These are phyloP conservation scores for Aspergillus piperis DNA, from an alignment of 2,329 filamentous ascomycete genomes.

Conservation along the genomic window DNA sequence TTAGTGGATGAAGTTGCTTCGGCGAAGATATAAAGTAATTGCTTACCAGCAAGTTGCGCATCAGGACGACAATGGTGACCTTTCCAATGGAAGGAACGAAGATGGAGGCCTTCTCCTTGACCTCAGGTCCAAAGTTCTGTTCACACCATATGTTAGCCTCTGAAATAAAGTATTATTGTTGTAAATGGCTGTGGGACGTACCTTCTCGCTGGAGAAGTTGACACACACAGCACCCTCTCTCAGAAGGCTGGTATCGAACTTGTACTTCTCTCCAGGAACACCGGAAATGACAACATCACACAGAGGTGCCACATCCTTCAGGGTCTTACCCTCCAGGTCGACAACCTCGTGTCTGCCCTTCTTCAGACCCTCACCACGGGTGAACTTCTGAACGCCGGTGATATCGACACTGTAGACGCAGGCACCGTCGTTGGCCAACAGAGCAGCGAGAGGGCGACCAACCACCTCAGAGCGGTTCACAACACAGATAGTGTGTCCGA, in stretches of 20 bases:
- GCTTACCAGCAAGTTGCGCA: conserved; percentile 84
- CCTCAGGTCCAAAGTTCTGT: conserved; percentile 80
- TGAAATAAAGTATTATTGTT: not conserved
- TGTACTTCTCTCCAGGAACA: conserved; percentile 84
- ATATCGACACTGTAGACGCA: conserved; percentile 94
- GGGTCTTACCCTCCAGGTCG: conserved; percentile 75
- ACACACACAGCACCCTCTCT: conserved; percentile 95
- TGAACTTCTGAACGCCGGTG: conserved; percentile 88
- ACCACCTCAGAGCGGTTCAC: conserved; percentile 97
- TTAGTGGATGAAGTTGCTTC: conserved; percentile 18
- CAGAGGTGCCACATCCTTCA: conserved; percentile 79
- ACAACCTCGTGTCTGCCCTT: conserved; percentile 83
- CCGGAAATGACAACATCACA: conserved; percentile 95
- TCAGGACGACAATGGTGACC: conserved; percentile 88
- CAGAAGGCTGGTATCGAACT: conserved; percentile 80
- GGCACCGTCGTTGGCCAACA: conserved; percentile 94
- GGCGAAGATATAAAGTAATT: not conserved
- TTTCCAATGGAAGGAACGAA: conserved; percentile 97
- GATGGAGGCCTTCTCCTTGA: conserved; percentile 95
- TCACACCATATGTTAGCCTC: conserved; percentile 5
- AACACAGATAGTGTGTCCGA: conserved; percentile 91
- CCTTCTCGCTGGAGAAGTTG: conserved; percentile 93
- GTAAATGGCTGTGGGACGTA: conserved; percentile 25
- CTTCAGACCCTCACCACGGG: conserved; percentile 81
- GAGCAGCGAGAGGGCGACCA: conserved; percentile 83